phyloP scores from a whole-genome alignment of 192 early-diverging fungal genomes.

The Backusella psychrophila region DNA sequence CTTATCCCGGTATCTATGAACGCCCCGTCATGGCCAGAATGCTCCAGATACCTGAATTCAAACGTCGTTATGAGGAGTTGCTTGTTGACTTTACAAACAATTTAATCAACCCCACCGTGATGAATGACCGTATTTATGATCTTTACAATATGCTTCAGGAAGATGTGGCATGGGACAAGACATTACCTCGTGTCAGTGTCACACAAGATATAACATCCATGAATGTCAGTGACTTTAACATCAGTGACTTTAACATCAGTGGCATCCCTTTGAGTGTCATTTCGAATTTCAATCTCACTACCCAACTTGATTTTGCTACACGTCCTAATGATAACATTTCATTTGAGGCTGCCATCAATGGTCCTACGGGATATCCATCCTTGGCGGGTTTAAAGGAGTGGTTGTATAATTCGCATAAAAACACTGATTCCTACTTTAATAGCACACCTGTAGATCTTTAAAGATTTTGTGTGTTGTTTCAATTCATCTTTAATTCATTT shows the following conservation, averaged over 20 bases:
- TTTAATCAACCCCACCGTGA: neutral
- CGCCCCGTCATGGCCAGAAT: neutral
- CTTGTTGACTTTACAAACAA: neutral
- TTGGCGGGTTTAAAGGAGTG: conserved; percentile 18
- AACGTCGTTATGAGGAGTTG: neutral
- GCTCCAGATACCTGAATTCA: neutral
- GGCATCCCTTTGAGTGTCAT: too few species aligned
- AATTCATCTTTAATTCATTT: too few species aligned
- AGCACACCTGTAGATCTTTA: neutral
- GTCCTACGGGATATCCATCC: conserved; percentile 10
- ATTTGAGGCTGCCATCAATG: conserved; percentile 16
- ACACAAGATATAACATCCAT: neutral
- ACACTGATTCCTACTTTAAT: neutral
- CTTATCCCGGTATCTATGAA: neutral
- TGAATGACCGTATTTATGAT: neutral
- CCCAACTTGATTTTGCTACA: neutral
- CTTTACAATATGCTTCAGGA: neutral
- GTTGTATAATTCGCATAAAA: neutral
- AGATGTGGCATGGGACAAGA: neutral
- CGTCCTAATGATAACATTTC: neutral
- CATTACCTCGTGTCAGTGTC: neutral
- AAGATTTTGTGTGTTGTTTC: neutral
- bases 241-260: too few species aligned
- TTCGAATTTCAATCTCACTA: neutral
- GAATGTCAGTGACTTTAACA: too few species aligned